Base-by-base conservation (phyloP, 805 yeast species). In the Saturnispora saitoi region DNA sequence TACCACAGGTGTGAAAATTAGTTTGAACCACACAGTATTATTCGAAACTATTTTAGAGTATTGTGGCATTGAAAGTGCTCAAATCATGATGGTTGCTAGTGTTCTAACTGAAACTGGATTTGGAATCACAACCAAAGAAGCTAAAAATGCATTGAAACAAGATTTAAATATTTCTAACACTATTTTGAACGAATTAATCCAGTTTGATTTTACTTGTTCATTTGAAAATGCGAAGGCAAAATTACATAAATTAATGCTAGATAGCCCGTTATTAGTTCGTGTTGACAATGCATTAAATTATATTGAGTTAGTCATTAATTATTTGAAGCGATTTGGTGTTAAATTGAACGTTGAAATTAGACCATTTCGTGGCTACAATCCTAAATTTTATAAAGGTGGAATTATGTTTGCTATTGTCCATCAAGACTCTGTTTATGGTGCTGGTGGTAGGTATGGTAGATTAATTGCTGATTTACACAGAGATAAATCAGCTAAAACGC, bases 381-480 rank as follows among this genome's bases (percentile, higher is more conserved):
- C 83, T 30, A 75, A 81, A 9, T 91, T 88, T 60, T 93, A 90
- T 60, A 70, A 73, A 34, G 80, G 81, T 15, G 95, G 95, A 0
- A 67, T 90, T 2, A 88, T 93, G 95, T 93, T 91, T 61, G 95
- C 88, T 56, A 87, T 86, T 0, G 76, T 88, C 1, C 76, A 80
- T 54, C 84, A 86, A 48, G 82, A 80, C 3, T 55, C 69, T 5
- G 71, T 83, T 30, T 69, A 93, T 37, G 93, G 93, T 14, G 91
- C 93, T 0, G 99, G 99, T 41, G 99, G 99, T 2, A 71, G 99
- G 48, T 93, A 89, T 60, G 98, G 91, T 58, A 70, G 72, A 19
- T 70, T 93, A 54, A 77, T 89, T 12, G 70, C 78, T 3, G 72
- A 81, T 15, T 73, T 88, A 51, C 77, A 91, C 0, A 80, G 86